A percentile compares a stretch with the other conserved stretches of the same genome.
phyloP scores from a whole-genome alignment of 2,329 filamentous ascomycete species.

The Talaromyces sp. region DNA sequence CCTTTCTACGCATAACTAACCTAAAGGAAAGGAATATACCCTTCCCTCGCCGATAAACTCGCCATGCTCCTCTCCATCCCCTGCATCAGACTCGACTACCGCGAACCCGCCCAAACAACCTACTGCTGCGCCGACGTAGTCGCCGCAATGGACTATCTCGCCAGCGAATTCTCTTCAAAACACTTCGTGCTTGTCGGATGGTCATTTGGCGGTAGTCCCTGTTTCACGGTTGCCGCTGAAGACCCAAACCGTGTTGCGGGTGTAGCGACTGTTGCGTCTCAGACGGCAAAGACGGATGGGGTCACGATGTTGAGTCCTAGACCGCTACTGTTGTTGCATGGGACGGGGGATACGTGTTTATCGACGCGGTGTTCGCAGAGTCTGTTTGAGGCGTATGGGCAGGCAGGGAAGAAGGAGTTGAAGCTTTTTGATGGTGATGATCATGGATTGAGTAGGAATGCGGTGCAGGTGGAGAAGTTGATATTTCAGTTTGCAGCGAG shows the following conservation, averaged over 20 bases:
- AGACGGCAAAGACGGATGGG: constrained; percentile 39
- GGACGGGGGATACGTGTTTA: constrained; percentile 40
- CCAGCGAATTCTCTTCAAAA: constrained; percentile 30
- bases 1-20: background rate
- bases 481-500: constrained; percentile 41
- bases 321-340: constrained; percentile 42
- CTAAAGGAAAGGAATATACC: constrained; percentile 33
- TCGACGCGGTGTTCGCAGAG: constrained; percentile 35
- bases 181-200: constrained; percentile 45
- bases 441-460: constrained; percentile 43
- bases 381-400: constrained; percentile 40
- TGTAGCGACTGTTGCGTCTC: constrained; percentile 43
- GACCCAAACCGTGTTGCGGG: constrained; percentile 36
- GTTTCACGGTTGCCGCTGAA: constrained; percentile 37
- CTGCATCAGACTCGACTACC: constrained; percentile 45
- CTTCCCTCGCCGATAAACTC: constrained; percentile 44
- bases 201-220: constrained; percentile 46
- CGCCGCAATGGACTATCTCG: constrained; percentile 39
- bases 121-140: constrained; percentile 40
- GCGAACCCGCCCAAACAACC: constrained; percentile 35
- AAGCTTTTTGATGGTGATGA: constrained; percentile 45
- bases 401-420: constrained; percentile 33
- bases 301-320: constrained; percentile 33
- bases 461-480: constrained; percentile 39
- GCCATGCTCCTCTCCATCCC: constrained; percentile 40